These are phyloP conservation scores for Colletotrichum sp. DNA, from an alignment of 2,329 filamentous ascomycete genomes.

Conservation along the genomic window DNA sequence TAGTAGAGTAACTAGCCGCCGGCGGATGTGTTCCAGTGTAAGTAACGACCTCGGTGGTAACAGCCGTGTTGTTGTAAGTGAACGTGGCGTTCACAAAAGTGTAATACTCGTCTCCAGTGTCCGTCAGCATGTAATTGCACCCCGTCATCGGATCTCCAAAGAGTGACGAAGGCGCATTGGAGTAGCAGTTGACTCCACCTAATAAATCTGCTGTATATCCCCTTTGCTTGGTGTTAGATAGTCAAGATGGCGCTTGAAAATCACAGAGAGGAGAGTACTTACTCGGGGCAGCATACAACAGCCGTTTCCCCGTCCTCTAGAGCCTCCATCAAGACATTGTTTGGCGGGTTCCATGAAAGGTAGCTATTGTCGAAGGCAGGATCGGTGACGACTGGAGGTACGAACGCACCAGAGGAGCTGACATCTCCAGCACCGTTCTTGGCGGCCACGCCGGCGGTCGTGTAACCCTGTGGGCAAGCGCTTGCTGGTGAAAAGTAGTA, in stretches of 20 bases:
- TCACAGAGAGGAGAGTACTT: background rate
- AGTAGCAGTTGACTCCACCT: background rate
- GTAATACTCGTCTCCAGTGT: background rate
- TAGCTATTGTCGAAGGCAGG: too few species aligned
- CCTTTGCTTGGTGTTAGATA: background rate
- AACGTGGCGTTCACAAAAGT: background rate
- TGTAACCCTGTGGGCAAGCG: constrained; percentile 28
- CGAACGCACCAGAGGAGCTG: constrained; percentile 3
- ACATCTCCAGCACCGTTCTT: background rate
- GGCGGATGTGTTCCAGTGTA: background rate
- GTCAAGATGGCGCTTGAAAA: accelerated
- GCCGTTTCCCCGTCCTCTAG: background rate
- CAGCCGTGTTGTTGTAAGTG: constrained; percentile 1
- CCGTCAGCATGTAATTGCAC: background rate
- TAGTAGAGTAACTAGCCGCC: background rate
- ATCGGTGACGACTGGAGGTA: background rate
- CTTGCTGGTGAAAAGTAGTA: constrained; percentile 28
- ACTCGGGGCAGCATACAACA: background rate
- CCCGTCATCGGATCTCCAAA: background rate
- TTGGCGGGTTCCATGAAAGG: background rate
- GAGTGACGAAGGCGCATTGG: background rate
- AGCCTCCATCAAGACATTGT: background rate
- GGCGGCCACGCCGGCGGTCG: constrained; percentile 24
- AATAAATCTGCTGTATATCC: background rate
- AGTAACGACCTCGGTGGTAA: background rate